These are phyloP conservation scores for Larix kaempferi DNA, from an alignment of 75 land plant species.

Conservation along the genomic window DNA sequence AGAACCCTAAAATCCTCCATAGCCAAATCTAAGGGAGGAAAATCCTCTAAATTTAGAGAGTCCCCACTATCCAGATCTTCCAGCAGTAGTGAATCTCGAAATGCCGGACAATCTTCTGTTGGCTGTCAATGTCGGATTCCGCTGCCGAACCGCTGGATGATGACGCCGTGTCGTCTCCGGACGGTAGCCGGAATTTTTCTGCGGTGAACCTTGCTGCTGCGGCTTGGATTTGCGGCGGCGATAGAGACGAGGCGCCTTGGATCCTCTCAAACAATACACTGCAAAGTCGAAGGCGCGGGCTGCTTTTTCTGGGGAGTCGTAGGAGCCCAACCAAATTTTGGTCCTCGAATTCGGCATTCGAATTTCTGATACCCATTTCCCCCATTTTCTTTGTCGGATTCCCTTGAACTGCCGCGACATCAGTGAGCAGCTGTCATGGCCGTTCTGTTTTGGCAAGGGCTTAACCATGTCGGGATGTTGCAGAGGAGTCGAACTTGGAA, in stretches of 20 bases:
- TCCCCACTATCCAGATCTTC: too few relatives aligned
- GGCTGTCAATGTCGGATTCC: background rate
- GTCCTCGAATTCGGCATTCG: background rate
- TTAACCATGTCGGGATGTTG: background rate
- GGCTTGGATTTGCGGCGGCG: too few relatives aligned
- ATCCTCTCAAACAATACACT: background rate
- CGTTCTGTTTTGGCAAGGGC: background rate
- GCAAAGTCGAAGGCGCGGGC: conserved; percentile 1
- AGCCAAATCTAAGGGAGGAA: too few relatives aligned
- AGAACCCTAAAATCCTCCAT: too few relatives aligned
- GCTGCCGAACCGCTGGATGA: background rate
- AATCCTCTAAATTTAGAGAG: too few relatives aligned
- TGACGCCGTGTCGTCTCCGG: background rate
- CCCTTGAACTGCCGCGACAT: background rate
- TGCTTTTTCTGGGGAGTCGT: background rate
- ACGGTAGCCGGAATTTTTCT: background rate
- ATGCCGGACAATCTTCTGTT: background rate
- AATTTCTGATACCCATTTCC: conserved; percentile 1
- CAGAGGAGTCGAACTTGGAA: background rate
- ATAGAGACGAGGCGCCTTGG: too few relatives aligned
- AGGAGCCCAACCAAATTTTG: conserved; percentile 1
- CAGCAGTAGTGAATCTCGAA: too few relatives aligned
- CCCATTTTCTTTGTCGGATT: background rate
- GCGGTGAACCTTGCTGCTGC: background rate
- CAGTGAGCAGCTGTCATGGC: background rate